Percentiles rank a stretch among this genome's conserved stretches.
These are phyloP conservation scores for Allomyces arbusculus DNA, from an alignment of 192 early-diverging fungal species.

Conservation along the genomic window DNA sequence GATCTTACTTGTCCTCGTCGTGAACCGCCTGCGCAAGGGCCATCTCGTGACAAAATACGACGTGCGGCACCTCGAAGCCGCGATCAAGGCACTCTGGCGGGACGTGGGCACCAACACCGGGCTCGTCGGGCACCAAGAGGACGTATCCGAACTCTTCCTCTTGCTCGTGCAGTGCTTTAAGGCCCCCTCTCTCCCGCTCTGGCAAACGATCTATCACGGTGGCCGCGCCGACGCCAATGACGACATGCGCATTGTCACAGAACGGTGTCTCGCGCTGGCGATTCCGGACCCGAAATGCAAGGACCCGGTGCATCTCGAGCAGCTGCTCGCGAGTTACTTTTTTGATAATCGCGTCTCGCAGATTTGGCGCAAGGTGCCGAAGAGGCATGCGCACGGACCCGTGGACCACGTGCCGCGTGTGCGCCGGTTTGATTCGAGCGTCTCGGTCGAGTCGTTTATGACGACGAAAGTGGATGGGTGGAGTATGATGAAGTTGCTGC, in stretches of 20 bases:
- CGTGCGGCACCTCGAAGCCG: not conserved
- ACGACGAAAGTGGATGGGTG: too few relatives aligned
- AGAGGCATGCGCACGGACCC: too few relatives aligned
- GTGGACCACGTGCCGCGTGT: too few relatives aligned
- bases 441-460: too few relatives aligned
- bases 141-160: not conserved
- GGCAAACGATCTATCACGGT: not conserved
- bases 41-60: not conserved
- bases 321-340: not conserved
- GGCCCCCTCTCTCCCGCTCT: not conserved
- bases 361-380: not conserved
- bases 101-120: not conserved
- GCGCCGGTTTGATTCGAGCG: too few relatives aligned
- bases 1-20: not conserved
- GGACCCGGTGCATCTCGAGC: not conserved
- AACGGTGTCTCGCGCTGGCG: not conserved
- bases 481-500: not conserved
- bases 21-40: not conserved
- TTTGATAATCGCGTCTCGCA: not conserved
- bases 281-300: not conserved
- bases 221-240: not conserved
- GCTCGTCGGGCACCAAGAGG: not conserved
- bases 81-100: not conserved
- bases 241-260: not conserved
- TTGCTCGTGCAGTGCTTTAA: not conserved